Percentiles rank a stretch among this genome's conserved stretches.
These are phyloP conservation scores for Ophiostoma fasciatum DNA, from an alignment of 2,329 filamentous ascomycete genomes.

Conservation along the genomic window DNA sequence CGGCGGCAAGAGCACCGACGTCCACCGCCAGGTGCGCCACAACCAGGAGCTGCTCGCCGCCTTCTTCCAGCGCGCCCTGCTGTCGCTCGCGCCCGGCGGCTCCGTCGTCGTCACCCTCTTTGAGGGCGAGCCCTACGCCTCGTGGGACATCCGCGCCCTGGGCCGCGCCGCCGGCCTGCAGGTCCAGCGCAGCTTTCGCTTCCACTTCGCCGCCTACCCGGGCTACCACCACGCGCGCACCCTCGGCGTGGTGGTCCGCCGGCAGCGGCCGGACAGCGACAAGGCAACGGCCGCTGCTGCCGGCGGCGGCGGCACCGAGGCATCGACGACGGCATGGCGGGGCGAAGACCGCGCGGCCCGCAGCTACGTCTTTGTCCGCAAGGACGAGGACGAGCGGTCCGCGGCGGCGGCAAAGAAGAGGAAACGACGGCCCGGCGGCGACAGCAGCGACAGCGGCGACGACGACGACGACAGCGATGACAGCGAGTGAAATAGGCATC, in stretches of 20 bases:
- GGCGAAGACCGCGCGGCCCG: conserved; percentile 37
- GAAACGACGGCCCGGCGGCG: too few species aligned
- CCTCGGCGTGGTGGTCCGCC: conserved; percentile 39
- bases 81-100: conserved; percentile 39
- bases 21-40: conserved; percentile 83
- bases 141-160: conserved; percentile 89
- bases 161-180: conserved; percentile 61
- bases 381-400: too few species aligned
- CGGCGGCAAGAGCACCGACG: conserved; percentile 79
- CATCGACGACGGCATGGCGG: conserved; percentile 27
- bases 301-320: neutral
- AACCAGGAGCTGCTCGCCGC: conserved; percentile 68
- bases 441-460: too few species aligned
- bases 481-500: too few species aligned
- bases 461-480: too few species aligned
- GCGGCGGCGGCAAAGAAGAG: too few species aligned
- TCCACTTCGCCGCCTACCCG: conserved; percentile 52
- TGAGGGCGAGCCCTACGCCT: conserved; percentile 82
- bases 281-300: neutral
- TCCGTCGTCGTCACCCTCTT: conserved; percentile 75
- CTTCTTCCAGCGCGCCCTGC: conserved; percentile 45
- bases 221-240: conserved; percentile 63
- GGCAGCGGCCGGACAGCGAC: conserved; percentile 19
- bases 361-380: conserved; percentile 48
- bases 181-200: conserved; percentile 56